Evolutionary conservation across 2,329 filamentous ascomycete genomes (phyloP).

Genomic region (Dryadomyces quercus-mongolicae): DNA sequence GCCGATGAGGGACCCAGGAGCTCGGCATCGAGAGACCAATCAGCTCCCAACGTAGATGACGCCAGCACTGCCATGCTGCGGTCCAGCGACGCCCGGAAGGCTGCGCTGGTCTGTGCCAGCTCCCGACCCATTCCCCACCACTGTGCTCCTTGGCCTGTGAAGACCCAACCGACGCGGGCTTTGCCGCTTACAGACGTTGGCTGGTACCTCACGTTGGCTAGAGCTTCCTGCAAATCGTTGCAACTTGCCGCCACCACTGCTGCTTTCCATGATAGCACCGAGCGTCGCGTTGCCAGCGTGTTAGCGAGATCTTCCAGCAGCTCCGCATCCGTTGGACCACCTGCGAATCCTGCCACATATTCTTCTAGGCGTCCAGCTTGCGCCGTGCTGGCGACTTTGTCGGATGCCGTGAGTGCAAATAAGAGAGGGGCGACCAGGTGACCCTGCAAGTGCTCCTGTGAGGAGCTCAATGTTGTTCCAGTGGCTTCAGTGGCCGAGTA

Average conservation of each 20-base stretch:
- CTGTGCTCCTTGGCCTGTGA: slow-evolving; percentile 19
- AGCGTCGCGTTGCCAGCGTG: slow-evolving; percentile 20
- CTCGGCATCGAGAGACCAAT: slow-evolving; percentile 22
- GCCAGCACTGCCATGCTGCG: slow-evolving; percentile 17
- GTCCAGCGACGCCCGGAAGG: slow-evolving; percentile 11
- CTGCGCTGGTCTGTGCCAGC: slow-evolving; percentile 11
- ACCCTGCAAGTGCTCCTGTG: too few relatives aligned
- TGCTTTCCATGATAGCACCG: slow-evolving; percentile 8
- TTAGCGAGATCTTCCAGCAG: slow-evolving; percentile 7
- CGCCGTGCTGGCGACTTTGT: slow-evolving; percentile 7
- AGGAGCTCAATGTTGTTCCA: too few relatives aligned
- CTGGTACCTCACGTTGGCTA: background rate
- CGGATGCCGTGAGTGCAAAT: slow-evolving; percentile 19
- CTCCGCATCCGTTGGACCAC: background rate
- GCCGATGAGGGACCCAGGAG: slow-evolving; percentile 22
- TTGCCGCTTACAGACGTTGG: background rate
- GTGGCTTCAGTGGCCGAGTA: too few relatives aligned
- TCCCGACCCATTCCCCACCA: slow-evolving; percentile 21
- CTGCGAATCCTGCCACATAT: slow-evolving; percentile 1
- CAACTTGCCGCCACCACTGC: slow-evolving; percentile 3
- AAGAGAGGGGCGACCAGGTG: slow-evolving; percentile 15
- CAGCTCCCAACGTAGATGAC: slow-evolving; percentile 17
- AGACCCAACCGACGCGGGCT: slow-evolving; percentile 10
- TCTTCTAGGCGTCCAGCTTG: slow-evolving; percentile 4
- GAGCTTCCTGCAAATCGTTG: slow-evolving; percentile 2